These are phyloP conservation scores for Fusarium sp. DNA, from an alignment of 2,329 filamentous ascomycete genomes.

Conservation along the genomic window DNA sequence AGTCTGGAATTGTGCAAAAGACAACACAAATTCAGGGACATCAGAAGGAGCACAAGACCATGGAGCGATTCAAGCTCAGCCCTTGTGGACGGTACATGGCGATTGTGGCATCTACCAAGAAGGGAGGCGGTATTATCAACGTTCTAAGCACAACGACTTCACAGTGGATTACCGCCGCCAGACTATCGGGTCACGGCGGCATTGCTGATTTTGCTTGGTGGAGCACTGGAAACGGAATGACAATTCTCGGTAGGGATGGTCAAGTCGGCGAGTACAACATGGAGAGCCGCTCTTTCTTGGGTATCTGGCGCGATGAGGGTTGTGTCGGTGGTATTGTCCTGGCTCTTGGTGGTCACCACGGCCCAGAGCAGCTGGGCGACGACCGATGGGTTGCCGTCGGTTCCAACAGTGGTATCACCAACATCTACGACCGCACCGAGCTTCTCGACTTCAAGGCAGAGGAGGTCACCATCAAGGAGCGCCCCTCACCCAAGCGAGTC, in stretches of 20 bases:
- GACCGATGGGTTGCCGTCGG: conserved; percentile 92
- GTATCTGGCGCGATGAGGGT: conserved; percentile 90
- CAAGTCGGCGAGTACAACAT: conserved; percentile 92
- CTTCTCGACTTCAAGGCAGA: conserved; percentile 61
- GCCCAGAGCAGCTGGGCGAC: conserved; percentile 72
- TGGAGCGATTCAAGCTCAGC: conserved; percentile 90
- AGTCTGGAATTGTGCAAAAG: conserved; percentile 84
- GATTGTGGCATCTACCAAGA: conserved; percentile 80
- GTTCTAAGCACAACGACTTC: conserved; percentile 81
- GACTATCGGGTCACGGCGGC: conserved; percentile 83
- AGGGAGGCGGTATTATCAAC: conserved; percentile 90
- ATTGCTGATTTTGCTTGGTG: conserved; percentile 96
- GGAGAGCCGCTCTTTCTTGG: conserved; percentile 73
- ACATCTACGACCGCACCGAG: conserved; percentile 86
- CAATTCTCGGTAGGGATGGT: conserved; percentile 85
- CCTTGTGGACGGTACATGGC: conserved; percentile 90
- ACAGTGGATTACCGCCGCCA: conserved; percentile 87
- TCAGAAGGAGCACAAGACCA: conserved; percentile 83
- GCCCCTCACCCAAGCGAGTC: conserved; percentile 76
- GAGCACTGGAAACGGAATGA: conserved; percentile 83
- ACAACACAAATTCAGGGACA: conserved; percentile 80
- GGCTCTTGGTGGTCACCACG: conserved; percentile 76
- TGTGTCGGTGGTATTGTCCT: conserved; percentile 87
- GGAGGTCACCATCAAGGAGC: conserved; percentile 66
- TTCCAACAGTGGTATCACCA: conserved; percentile 87